phyloP scores from a whole-genome alignment of 768 basidiomycete species.

The Mycena epipterygia region DNA sequence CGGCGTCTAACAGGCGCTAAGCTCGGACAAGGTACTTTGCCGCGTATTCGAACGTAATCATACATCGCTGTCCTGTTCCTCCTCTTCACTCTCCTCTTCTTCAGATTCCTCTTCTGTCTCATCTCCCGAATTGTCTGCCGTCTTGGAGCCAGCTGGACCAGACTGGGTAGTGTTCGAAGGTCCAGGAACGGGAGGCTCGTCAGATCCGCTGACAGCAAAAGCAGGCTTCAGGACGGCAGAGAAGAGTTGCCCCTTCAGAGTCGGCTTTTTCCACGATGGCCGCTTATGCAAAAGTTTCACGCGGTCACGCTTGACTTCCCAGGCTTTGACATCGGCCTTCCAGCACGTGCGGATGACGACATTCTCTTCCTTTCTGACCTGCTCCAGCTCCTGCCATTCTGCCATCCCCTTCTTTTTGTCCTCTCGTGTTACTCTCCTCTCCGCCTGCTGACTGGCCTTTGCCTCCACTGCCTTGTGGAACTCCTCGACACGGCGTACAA shows the following conservation, averaged over 20 bases:
- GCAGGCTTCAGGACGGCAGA: constrained; percentile 4
- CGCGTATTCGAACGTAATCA: too few relatives aligned
- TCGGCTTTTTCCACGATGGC: constrained; percentile 15
- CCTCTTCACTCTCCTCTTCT: too few relatives aligned
- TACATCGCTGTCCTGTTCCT: too few relatives aligned
- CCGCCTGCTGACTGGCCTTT: neutral
- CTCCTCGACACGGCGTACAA: constrained; percentile 2
- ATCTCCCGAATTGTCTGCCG: too few relatives aligned
- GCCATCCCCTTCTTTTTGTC: neutral
- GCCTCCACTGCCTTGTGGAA: constrained; percentile 11
- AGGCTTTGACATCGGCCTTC: neutral
- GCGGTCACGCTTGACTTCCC: constrained; percentile 17
- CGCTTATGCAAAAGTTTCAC: neutral
- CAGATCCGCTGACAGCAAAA: neutral
- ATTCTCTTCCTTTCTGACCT: constrained; percentile 1
- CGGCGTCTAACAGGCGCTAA: too few relatives aligned
- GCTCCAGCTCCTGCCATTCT: constrained; percentile 25
- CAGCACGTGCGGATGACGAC: neutral
- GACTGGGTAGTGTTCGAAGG: too few relatives aligned
- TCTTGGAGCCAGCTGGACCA: too few relatives aligned
- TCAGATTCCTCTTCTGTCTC: too few relatives aligned
- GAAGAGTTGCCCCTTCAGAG: constrained; percentile 8
- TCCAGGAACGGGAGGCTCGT: too few relatives aligned
- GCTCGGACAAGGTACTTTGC: too few relatives aligned
- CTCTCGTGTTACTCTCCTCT: neutral